Conservation (phyloP, 2,329 filamentous ascomycete species). For the Aspergillus quadrilineatus region DNA sequence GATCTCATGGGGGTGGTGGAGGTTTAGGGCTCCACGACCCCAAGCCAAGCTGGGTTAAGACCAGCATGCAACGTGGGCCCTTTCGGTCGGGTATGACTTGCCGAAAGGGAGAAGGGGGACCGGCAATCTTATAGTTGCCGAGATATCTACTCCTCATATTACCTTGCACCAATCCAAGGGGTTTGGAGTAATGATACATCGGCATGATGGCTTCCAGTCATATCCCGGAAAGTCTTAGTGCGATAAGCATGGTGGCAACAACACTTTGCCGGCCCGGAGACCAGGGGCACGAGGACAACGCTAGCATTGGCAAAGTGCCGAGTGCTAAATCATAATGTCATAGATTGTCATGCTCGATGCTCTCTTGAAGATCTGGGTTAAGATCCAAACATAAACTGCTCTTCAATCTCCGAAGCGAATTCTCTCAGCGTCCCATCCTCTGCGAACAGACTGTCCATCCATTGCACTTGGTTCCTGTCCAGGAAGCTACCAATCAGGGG, state of each 20-base stretch:
- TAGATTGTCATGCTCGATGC: background rate
- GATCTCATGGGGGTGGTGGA: background rate
- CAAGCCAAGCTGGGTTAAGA: background rate
- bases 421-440: conserved; percentile 9
- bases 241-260: background rate
- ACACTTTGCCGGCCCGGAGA: background rate
- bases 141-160: background rate
- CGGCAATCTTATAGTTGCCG: background rate
- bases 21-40: background rate
- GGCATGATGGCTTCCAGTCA: background rate
- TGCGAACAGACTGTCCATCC: conserved; percentile 7
- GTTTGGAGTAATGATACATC: background rate
- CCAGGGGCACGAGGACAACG: background rate
- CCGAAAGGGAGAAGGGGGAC: background rate
- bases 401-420: conserved; percentile 10
- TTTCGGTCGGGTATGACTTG: background rate
- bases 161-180: background rate
- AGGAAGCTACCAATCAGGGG: conserved; percentile 10
- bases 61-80: background rate
- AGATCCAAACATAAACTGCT: conserved; percentile 7
- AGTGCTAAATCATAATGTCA: background rate
- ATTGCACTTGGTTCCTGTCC: conserved; percentile 11
- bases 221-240: background rate
- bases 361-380: background rate
- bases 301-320: background rate